A percentile compares a stretch with the other conserved stretches of the same genome.
Conservation (phyloP, 352 stramenopile genomes). For the Phytophthora europaea region DNA sequence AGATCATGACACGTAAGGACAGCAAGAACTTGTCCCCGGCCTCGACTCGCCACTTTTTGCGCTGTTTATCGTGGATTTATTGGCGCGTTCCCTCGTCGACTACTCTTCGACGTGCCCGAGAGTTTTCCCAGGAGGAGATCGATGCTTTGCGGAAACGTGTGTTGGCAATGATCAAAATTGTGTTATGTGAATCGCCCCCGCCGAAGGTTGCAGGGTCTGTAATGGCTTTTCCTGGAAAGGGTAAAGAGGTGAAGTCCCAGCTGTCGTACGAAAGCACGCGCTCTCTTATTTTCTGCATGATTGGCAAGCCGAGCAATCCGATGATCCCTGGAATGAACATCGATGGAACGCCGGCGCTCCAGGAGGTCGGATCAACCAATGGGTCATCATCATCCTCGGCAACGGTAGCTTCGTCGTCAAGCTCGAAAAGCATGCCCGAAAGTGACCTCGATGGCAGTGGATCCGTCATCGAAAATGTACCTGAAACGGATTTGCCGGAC, state of each 20-base stretch:
- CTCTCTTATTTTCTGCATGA: conserved; percentile 89
- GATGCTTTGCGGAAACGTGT: conserved; percentile 71
- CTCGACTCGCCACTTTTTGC: conserved; percentile 83
- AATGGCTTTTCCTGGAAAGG: conserved; percentile 63
- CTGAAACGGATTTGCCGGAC: conserved; percentile 77
- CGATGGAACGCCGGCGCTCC: conserved; percentile 63
- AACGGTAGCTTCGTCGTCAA: conserved; percentile 45
- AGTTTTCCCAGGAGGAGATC: conserved; percentile 70
- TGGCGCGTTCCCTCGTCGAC: conserved; percentile 60
- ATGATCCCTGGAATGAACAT: conserved; percentile 73
- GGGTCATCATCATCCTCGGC: conserved; percentile 53
- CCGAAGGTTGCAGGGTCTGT: conserved; percentile 62
- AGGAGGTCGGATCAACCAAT: conserved; percentile 55
- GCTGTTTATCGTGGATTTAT: conserved; percentile 89
- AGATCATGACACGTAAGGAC: conserved; percentile 82
- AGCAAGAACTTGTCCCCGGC: conserved; percentile 73
- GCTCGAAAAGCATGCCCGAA: conserved; percentile 68
- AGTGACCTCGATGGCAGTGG: conserved; percentile 72
- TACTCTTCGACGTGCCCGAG: conserved; percentile 58
- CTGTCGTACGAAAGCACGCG: conserved; percentile 87
- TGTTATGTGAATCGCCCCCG: conserved; percentile 77
- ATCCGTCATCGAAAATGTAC: conserved; percentile 79
- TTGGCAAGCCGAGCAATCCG: conserved; percentile 82
- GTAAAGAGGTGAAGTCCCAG: conserved; percentile 76
- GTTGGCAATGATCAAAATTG: conserved; percentile 81